phyloP scores from a whole-genome alignment of 192 early-diverging fungal genomes.

The Coemansia sp. region DNA sequence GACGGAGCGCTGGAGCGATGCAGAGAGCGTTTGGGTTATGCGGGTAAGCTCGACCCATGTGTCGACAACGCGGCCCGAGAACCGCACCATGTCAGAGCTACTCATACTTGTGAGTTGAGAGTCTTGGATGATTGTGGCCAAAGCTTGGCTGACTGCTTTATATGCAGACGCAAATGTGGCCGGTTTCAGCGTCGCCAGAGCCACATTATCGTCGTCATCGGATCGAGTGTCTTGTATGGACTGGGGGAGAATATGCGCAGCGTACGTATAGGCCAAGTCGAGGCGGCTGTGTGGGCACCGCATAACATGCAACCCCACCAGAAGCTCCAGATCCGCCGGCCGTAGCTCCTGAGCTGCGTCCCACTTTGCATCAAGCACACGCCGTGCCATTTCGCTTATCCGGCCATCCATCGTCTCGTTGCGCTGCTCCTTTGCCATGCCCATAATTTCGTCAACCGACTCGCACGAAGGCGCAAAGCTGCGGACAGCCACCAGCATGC shows the following conservation, averaged over 20 bases:
- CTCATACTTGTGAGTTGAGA: conserved; percentile 10
- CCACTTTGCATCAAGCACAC: conserved; percentile 30
- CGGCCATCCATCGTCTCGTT: conserved; percentile 38
- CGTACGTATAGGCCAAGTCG: conserved; percentile 26
- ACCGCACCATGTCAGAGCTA: conserved; percentile 22
- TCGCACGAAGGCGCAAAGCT: conserved; percentile 18
- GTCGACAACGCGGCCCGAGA: conserved; percentile 16
- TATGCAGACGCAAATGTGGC: conserved; percentile 42
- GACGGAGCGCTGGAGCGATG: conserved; percentile 15
- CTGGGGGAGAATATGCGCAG: conserved; percentile 14
- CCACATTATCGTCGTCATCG: not conserved
- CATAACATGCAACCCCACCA: conserved; percentile 30
- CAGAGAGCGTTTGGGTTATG: conserved; percentile 25
- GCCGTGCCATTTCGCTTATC: conserved; percentile 29
- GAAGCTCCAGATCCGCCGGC: conserved; percentile 30
- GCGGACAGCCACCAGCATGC: conserved; percentile 33
- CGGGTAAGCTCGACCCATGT: conserved; percentile 37
- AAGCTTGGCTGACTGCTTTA: conserved; percentile 21
- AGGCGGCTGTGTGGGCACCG: conserved; percentile 37
- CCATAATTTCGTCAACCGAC: not conserved
- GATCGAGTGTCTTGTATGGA: not conserved
- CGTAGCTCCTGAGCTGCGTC: conserved; percentile 7
- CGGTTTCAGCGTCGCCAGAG: conserved; percentile 11
- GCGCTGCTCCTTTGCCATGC: conserved; percentile 21
- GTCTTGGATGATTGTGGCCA: conserved; percentile 18